A percentile compares a stretch with the other conserved stretches of the same genome.
Evolutionary conservation across 78 protist species (phyloP).

Genomic region (Polysphondylium violaceum): DNA sequence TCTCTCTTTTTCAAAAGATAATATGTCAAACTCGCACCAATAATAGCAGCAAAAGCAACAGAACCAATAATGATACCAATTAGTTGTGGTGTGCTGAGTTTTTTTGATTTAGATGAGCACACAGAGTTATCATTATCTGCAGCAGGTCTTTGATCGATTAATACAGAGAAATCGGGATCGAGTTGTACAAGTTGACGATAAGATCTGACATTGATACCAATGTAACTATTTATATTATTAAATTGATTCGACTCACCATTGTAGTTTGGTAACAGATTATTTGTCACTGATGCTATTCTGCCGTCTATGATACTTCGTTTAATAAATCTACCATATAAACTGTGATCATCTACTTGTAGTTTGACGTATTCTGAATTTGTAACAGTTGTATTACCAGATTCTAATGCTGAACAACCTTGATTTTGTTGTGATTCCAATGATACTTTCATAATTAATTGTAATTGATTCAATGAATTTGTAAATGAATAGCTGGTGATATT

Average conservation of each 20-base stretch:
- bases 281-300: neutral
- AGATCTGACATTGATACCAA: conserved; percentile 29
- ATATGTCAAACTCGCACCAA: neutral
- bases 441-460: conserved; percentile 15
- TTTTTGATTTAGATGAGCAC: neutral
- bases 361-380: neutral
- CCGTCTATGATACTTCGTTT: conserved; percentile 1
- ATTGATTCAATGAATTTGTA: neutral
- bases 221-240: neutral
- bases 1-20: neutral
- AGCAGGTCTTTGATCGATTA: neutral
- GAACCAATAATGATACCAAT: conserved; percentile 22
- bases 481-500: conserved; percentile 3
- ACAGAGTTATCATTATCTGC: neutral
- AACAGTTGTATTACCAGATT: conserved; percentile 2
- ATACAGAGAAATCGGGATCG: conserved; percentile 42
- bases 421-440: neutral
- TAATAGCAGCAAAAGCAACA: neutral
- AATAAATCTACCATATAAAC: conserved; percentile 35
- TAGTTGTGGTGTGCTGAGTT: neutral
- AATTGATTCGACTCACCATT: neutral
- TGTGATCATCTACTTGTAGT: conserved; percentile 25
- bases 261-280: neutral
- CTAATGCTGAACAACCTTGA: neutral
- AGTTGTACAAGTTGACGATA: neutral